Conservation (phyloP, 2,329 filamentous ascomycete species). For the Fusarium ambrosium region DNA sequence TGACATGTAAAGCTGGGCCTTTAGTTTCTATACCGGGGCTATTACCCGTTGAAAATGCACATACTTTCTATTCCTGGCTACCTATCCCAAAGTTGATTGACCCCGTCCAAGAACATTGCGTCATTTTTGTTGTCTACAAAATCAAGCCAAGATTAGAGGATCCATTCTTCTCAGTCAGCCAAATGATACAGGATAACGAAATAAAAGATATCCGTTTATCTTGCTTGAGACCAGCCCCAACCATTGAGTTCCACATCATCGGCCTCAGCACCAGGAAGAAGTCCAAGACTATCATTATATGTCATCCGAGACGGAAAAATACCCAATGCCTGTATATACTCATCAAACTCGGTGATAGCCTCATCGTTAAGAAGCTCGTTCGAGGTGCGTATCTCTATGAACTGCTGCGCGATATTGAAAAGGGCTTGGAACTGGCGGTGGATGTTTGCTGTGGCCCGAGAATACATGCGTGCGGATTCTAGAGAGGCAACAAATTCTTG, state of each 20-base stretch:
- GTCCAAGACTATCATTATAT: background rate
- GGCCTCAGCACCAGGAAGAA: background rate
- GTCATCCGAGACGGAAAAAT: background rate
- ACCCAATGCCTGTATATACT: background rate
- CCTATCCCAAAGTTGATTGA: background rate
- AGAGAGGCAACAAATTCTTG: background rate
- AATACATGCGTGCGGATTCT: slow-evolving; percentile 1
- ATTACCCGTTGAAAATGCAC: background rate
- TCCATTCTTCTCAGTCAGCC: background rate
- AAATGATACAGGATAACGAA: background rate
- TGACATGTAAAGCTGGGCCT: background rate
- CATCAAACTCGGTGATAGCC: background rate
- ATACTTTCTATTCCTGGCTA: background rate
- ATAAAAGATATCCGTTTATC: background rate
- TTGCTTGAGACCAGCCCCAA: background rate
- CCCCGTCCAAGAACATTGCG: background rate
- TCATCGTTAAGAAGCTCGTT: background rate
- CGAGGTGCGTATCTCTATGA: slow-evolving; percentile 1
- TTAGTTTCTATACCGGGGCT: too few species aligned
- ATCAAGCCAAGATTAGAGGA: background rate
- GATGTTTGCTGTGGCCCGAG: background rate
- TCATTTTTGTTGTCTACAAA: background rate
- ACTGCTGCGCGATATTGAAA: background rate
- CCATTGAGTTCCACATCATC: background rate
- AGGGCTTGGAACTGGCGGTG: slow-evolving; percentile 4